These are phyloP conservation scores for Collybia sordida DNA, from an alignment of 768 basidiomycete species.

Conservation along the genomic window DNA sequence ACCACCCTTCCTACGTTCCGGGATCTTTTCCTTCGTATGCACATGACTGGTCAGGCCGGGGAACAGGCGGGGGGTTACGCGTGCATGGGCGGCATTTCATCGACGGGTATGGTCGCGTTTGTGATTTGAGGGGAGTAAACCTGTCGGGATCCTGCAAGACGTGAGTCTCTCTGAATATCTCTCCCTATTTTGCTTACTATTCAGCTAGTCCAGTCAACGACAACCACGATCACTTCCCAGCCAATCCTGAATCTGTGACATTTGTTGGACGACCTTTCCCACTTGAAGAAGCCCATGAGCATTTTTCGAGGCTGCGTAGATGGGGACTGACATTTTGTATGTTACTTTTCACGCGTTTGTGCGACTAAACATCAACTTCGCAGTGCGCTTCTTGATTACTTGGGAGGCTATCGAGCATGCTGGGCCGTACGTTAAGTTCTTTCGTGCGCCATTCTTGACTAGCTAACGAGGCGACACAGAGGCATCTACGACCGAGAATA, in stretches of 20 bases:
- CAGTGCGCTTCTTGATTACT: conserved; percentile 90
- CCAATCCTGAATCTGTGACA: conserved; percentile 60
- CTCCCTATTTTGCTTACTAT: no score
- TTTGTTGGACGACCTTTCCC: conserved; percentile 94
- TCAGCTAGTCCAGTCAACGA: conserved; percentile 62
- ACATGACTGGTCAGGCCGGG: conserved; percentile 67
- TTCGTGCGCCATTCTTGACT: background rate
- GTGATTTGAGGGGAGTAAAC: conserved; percentile 83
- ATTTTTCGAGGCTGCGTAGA: conserved; percentile 74
- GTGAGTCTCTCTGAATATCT: conserved; percentile 47
- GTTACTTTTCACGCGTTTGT: conserved; percentile 21
- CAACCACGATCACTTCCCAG: conserved; percentile 67
- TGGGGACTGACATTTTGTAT: conserved; percentile 89
- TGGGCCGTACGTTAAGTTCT: conserved; percentile 67
- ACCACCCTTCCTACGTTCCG: conserved; percentile 38
- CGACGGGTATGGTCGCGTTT: conserved; percentile 77
- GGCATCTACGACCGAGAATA: conserved; percentile 86
- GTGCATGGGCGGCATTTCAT: conserved; percentile 79
- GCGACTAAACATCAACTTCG: background rate
- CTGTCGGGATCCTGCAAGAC: conserved; percentile 81
- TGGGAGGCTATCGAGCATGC: conserved; percentile 98
- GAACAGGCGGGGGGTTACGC: conserved; percentile 54
- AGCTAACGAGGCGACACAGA: conserved; percentile 34
- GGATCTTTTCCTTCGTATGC: conserved; percentile 56
- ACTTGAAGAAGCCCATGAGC: conserved; percentile 82